Evolutionary conservation across 2,329 filamentous ascomycete genomes (phyloP), one percentile per base, ranked within the genome.

Genomic region (Botrytis cinerea): DNA sequence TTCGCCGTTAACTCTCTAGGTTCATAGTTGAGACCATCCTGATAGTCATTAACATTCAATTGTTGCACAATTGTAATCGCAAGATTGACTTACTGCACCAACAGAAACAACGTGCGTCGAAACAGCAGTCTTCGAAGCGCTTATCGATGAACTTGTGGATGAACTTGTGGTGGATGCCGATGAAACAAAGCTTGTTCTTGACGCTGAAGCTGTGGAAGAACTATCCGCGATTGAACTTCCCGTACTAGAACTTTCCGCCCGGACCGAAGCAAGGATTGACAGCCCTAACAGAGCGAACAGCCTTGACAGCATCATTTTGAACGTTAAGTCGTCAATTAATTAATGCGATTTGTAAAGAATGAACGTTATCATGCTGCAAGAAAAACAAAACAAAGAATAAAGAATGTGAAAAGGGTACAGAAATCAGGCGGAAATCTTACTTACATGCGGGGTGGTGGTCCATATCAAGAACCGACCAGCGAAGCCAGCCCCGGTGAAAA

Each of bases 1-100:
- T 80, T 78, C 2, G 83, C 84, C 18, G 75, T 78, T 1, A 82
- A 71, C 66, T 79, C 72, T 68, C 81, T 78, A 0, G 85, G 85
- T 0, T 73, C 75, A 68, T 85, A 85, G 59, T 74, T 78, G 28
- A 75, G 66, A 16, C 77, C 77, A 66, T 75, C 74, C 78, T 80
- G 73, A 25, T 45, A 40, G 22, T 40, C 32, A 62, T 46, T 32
- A 68, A 38, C 63, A 38, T 43, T 22, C 51, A 61, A 75, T 72
- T 25, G 73, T 75, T 68, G 46, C 40, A 40, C 40, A 74, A 32
- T 28, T 46, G 22, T 32, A 64, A 59, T 68, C 14, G 35, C 32
- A 48, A 38, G 43, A 66, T 57, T 9, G 8, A 69, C 79, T 79
- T 79, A 82, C 81, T 32, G 76, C 79, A 54, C 80, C 80, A 8